Evolutionary conservation across 2,329 filamentous ascomycete genomes (phyloP).

Genomic region (Lachnellula arida): DNA sequence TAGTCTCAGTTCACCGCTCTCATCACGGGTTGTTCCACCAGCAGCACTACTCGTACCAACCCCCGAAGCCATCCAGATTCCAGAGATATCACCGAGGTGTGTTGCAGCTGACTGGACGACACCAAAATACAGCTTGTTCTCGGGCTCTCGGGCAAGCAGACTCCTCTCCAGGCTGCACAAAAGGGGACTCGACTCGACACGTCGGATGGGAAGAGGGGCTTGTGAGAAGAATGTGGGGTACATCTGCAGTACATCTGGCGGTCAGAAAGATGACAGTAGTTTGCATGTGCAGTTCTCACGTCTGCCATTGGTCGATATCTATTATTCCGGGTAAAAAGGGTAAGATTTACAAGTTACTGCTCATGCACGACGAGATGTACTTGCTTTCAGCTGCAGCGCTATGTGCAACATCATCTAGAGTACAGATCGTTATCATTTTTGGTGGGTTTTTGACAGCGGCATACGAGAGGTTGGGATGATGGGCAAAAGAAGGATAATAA

Average conservation of each 20-base stretch:
- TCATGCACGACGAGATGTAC: not conserved
- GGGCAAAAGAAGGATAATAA: too few species aligned
- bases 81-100: not conserved
- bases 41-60: not conserved
- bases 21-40: not conserved
- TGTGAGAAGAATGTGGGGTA: constrained; percentile 19
- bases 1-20: not conserved
- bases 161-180: constrained; percentile 4
- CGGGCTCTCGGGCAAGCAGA: not conserved
- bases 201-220: constrained; percentile 18
- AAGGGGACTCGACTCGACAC: constrained; percentile 16
- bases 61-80: not conserved
- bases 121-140: not conserved
- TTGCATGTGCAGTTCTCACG: constrained; percentile 2
- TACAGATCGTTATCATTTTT: too few species aligned
- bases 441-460: too few species aligned
- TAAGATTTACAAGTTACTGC: constrained; percentile 1
- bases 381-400: not conserved
- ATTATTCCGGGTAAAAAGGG: constrained; percentile 5
- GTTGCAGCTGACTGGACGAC: not conserved
- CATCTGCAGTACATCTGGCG: constrained; percentile 26
- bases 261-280: constrained; percentile 14
- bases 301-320: constrained; percentile 13
- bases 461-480: too few species aligned
- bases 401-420: not conserved